These are phyloP conservation scores for Geotrichum phurueaensis DNA, from an alignment of 1,139 yeast genomes.

Conservation along the genomic window DNA sequence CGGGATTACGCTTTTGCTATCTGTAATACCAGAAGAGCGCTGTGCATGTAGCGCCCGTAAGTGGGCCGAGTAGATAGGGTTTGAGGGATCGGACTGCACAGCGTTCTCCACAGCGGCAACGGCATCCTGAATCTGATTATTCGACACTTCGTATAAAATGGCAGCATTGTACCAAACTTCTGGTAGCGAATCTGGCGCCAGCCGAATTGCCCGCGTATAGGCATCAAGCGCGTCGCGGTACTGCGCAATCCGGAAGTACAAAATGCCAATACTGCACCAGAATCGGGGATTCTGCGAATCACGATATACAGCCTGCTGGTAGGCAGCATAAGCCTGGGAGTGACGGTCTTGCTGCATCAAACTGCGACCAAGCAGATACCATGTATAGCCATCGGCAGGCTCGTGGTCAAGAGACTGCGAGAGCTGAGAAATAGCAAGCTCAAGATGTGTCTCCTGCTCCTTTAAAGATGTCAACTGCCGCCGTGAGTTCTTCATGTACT, in stretches of 20 bases:
- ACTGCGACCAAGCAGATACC: constrained; percentile 95
- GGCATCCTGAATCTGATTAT: constrained; percentile 91
- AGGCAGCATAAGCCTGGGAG: constrained; percentile 94
- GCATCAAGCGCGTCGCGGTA: constrained; percentile 96
- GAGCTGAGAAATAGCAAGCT: constrained; percentile 72
- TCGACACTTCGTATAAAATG: constrained; percentile 92
- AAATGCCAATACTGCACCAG: constrained; percentile 98
- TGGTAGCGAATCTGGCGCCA: constrained; percentile 80
- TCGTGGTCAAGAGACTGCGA: constrained; percentile 86
- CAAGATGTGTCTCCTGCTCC: constrained; percentile 67
- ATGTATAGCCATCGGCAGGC: constrained; percentile 86
- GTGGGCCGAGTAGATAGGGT: constrained; percentile 89
- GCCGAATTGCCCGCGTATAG: constrained; percentile 88
- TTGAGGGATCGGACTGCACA: constrained; percentile 87
- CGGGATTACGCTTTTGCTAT: constrained; percentile 8
- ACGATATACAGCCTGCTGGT: constrained; percentile 96
- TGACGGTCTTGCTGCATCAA: constrained; percentile 95
- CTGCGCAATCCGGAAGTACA: constrained; percentile 91
- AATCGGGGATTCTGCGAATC: constrained; percentile 95
- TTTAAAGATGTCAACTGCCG: constrained; percentile 25
- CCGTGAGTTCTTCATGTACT: constrained; percentile 11
- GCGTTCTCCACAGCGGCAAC: constrained; percentile 96
- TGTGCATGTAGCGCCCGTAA: constrained; percentile 33
- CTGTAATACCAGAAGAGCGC: constrained; percentile 4
- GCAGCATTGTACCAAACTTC: constrained; percentile 99